These are phyloP conservation scores for Sechiopsis laciniata DNA, from an alignment of 306 rosid genomes.

Conservation along the genomic window DNA sequence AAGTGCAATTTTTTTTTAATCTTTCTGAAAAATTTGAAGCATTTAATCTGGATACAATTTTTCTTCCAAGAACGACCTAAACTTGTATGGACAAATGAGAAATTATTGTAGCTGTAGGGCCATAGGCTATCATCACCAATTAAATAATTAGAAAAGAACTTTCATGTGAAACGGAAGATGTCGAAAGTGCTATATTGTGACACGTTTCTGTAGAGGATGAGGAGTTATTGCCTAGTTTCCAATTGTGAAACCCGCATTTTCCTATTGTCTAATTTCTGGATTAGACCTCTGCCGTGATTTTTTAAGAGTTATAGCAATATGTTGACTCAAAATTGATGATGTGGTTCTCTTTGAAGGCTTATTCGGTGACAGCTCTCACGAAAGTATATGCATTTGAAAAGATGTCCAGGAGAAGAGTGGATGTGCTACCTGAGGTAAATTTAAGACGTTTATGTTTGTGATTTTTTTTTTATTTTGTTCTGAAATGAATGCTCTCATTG, in stretches of 20 bases:
- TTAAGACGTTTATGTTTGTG: conserved; percentile 9
- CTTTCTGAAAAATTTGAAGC: neutral
- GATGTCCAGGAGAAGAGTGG: conserved; percentile 66
- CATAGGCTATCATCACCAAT: neutral
- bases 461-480: conserved; percentile 3
- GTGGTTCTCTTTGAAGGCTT: conserved; percentile 53
- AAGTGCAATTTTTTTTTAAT: neutral
- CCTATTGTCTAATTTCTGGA: neutral
- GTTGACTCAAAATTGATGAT: neutral
- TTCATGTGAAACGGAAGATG: neutral
- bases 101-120: neutral
- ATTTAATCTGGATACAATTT: neutral
- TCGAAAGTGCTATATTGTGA: neutral
- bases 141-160: neutral
- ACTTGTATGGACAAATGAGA: conserved; percentile 2
- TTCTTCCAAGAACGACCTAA: neutral
- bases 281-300: neutral
- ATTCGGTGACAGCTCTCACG: conserved; percentile 80
- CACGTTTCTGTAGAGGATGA: too few relatives aligned
- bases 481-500: neutral
- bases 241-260: neutral
- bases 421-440: conserved; percentile 78
- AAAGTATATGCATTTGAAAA: conserved; percentile 81
- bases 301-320: neutral
- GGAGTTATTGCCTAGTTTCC: neutral